These are phyloP conservation scores for Komagataella phaffii DNA, from an alignment of 805 yeast genomes.

Conservation along the genomic window DNA sequence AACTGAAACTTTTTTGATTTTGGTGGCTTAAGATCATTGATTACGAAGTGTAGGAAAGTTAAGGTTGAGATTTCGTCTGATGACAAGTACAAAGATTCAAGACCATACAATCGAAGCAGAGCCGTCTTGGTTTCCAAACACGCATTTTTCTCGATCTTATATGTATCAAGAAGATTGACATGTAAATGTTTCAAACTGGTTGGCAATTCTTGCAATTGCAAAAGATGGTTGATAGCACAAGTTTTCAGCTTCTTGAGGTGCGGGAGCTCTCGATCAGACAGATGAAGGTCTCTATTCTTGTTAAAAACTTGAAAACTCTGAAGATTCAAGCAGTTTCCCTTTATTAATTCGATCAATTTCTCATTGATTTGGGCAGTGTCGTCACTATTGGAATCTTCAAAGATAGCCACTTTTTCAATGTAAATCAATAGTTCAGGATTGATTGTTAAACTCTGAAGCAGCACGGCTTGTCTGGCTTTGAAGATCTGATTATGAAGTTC, in stretches of 20 bases:
- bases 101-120: background rate
- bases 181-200: slow-evolving; percentile 7
- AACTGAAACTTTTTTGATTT: slow-evolving; percentile 10
- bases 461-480: slow-evolving; percentile 23
- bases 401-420: slow-evolving; percentile 21
- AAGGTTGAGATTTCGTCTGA: slow-evolving; percentile 22
- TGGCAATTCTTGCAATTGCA: slow-evolving; percentile 9
- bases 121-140: slow-evolving; percentile 2
- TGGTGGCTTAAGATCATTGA: slow-evolving; percentile 5
- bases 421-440: slow-evolving; percentile 19
- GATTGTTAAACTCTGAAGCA: slow-evolving; percentile 21
- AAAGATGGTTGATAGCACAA: slow-evolving; percentile 8
- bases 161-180: slow-evolving; percentile 6
- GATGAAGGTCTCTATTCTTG: slow-evolving; percentile 3
- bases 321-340: slow-evolving; percentile 4
- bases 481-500: slow-evolving; percentile 23
- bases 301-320: slow-evolving; percentile 6
- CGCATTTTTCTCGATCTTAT: slow-evolving; percentile 1
- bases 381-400: slow-evolving; percentile 9
- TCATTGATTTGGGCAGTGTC: slow-evolving; percentile 9
- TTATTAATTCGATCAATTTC: slow-evolving; percentile 11
- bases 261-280: slow-evolving; percentile 1
- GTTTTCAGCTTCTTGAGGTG: slow-evolving; percentile 3
- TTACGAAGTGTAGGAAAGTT: slow-evolving; percentile 18
- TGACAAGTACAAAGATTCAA: slow-evolving; percentile 16